These are phyloP conservation scores for Polygonum maritimum DNA, from an alignment of 148 eudicot genomes.

Conservation along the genomic window DNA sequence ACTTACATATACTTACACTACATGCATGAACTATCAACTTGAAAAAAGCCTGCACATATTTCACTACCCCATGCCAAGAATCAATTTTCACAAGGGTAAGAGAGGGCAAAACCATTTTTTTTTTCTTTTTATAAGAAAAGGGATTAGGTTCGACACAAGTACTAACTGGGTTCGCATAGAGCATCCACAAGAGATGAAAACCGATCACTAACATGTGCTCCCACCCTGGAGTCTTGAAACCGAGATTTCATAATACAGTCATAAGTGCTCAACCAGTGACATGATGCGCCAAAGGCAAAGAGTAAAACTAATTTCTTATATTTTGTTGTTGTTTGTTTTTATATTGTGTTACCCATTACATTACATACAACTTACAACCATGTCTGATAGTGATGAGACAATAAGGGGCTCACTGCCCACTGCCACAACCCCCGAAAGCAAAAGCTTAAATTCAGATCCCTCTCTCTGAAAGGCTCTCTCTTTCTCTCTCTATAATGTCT, in stretches of 20 bases:
- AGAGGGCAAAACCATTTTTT: no score
- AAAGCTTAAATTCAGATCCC: neutral
- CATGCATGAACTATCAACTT: neutral
- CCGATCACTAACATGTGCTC: no score
- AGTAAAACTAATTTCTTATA: no score
- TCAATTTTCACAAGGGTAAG: neutral
- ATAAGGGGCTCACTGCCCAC: conserved; percentile 9
- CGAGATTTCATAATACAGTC: no score
- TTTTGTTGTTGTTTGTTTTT: neutral
- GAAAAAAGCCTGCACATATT: neutral
- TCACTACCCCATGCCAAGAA: neutral
- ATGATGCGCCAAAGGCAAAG: no score
- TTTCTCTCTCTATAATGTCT: neutral
- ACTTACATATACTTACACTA: neutral
- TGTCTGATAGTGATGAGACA: conserved; percentile 14
- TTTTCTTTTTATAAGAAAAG: no score
- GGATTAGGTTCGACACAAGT: no score
- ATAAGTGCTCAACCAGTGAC: no score
- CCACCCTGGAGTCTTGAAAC: no score
- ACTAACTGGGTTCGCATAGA: no score
- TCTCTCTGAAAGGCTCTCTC: neutral
- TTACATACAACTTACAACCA: conserved; percentile 9
- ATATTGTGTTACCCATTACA: neutral
- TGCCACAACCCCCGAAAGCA: neutral
- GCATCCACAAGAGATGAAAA: no score